Conservation (phyloP, 495 filamentous ascomycete species). For the Neurospora sp. region DNA sequence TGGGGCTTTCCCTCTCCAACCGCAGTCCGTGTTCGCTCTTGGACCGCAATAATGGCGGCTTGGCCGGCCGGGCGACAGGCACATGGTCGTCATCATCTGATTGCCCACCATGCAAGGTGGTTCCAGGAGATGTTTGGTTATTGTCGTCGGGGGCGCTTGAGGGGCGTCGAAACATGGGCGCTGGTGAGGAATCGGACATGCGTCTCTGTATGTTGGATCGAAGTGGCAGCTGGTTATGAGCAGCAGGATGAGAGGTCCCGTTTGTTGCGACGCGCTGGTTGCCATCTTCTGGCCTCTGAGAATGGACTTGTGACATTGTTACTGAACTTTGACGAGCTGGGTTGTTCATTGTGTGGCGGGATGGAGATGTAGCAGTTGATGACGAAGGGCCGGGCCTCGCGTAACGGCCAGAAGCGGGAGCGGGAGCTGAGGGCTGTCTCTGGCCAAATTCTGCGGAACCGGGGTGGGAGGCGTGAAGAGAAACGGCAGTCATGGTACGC, state of each 20-base stretch:
- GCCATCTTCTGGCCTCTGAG: constrained; percentile 14
- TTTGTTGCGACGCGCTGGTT: background rate
- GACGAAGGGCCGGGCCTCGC: constrained; percentile 6
- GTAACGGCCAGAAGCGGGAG: background rate
- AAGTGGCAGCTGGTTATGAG: constrained; percentile 1
- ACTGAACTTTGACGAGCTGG: constrained; percentile 9
- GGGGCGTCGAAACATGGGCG: constrained; percentile 14
- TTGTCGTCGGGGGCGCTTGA: constrained; percentile 25
- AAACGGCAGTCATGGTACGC: constrained; percentile 22
- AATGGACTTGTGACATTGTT: constrained; percentile 15
- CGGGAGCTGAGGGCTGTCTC: constrained; percentile 7
- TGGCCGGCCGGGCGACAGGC: constrained; percentile 27
- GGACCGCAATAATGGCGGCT: constrained; percentile 53
- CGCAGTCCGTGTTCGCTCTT: constrained; percentile 61
- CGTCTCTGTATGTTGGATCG: constrained; percentile 2
- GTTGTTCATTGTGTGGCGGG: constrained; percentile 2
- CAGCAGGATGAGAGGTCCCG: background rate
- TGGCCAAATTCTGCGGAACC: constrained; percentile 8
- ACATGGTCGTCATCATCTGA: constrained; percentile 14
- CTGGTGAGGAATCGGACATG: constrained; percentile 2
- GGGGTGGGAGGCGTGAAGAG: constrained; percentile 8
- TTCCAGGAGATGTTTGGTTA: background rate
- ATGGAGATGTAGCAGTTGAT: constrained; percentile 9
- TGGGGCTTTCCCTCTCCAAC: constrained; percentile 23
- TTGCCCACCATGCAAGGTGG: background rate